phyloP scores from a whole-genome alignment of 169 alveolate genomes.

The Besnoitia besnoiti region DNA sequence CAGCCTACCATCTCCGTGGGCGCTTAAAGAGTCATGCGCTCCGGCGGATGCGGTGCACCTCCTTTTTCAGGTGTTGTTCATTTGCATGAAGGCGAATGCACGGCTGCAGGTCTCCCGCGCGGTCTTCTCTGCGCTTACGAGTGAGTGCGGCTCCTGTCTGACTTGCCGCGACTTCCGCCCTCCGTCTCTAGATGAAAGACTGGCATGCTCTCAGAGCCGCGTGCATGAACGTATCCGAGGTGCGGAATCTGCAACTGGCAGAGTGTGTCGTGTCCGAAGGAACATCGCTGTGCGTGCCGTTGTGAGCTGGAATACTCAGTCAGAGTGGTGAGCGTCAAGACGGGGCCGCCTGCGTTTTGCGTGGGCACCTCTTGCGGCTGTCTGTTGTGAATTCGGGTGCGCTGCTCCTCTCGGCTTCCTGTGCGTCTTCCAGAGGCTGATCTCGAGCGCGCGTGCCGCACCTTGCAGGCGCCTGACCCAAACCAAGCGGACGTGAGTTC shows the following conservation, averaged over 20 bases:
- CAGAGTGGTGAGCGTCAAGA: no score
- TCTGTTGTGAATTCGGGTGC: no score
- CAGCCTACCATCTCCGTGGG: no score
- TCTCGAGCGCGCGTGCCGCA: conserved; percentile 85
- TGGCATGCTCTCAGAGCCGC: no score
- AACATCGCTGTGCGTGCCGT: no score
- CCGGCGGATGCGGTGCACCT: background rate
- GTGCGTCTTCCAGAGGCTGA: conserved; percentile 74
- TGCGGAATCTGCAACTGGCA: no score
- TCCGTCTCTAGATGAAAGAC: no score
- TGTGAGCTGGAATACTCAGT: no score
- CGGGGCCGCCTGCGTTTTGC: background rate
- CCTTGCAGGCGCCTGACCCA: conserved; percentile 86
- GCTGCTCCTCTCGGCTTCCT: background rate
- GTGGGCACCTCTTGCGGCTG: background rate
- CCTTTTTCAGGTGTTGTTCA: conserved; percentile 81
- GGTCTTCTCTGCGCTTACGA: conserved; percentile 92
- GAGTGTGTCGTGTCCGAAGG: no score
- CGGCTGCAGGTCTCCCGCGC: conserved; percentile 87
- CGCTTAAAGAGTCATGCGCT: background rate
- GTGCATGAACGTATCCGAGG: no score
- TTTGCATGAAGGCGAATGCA: conserved; percentile 76
- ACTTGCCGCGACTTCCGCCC: no score
- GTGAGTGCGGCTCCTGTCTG: conserved; percentile 57
- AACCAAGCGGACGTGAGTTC: conserved; percentile 79